Conservation (phyloP, 257 asterid species). For the Haberlea rhodopensis region DNA sequence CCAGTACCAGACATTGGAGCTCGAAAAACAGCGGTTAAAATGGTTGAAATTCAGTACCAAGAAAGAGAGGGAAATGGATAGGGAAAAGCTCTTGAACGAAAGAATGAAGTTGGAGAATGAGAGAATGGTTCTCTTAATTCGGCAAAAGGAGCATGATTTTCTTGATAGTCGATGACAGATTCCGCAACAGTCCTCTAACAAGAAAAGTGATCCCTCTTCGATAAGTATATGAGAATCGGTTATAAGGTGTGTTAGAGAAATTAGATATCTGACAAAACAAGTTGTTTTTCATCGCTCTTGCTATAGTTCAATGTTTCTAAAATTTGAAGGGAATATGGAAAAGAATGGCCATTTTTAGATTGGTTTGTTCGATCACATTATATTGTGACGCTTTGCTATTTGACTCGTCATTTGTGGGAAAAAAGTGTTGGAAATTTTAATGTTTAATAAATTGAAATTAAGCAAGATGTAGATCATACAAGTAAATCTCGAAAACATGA, state of each 20-base stretch:
- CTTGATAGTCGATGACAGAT: constrained; percentile 28
- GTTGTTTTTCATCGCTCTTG: not conserved
- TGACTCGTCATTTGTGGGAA: no score
- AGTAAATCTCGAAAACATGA: no score
- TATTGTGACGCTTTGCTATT: no score
- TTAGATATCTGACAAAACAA: not conserved
- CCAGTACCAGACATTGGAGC: constrained; percentile 46
- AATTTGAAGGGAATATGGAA: not conserved
- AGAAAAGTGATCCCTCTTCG: constrained; percentile 41
- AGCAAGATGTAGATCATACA: no score
- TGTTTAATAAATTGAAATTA: no score
- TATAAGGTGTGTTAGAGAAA: not conserved
- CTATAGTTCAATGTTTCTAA: not conserved
- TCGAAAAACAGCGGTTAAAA: constrained; percentile 67
- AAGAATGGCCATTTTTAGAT: not conserved
- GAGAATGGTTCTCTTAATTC: constrained; percentile 57
- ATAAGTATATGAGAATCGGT: constrained; percentile 37
- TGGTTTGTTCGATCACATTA: no score
- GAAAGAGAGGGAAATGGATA: no score
- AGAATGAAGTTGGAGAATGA: constrained; percentile 61
- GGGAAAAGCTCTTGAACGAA: constrained; percentile 64
- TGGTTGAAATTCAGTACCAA: constrained; percentile 84
- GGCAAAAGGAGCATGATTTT: constrained; percentile 57
- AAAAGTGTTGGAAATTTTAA: no score
- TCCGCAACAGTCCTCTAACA: constrained; percentile 29